A percentile compares a stretch with the other conserved stretches of the same genome.
phyloP scores from a whole-genome alignment of 192 early-diverging fungal genomes.

The Geosiphon pyriformis region DNA sequence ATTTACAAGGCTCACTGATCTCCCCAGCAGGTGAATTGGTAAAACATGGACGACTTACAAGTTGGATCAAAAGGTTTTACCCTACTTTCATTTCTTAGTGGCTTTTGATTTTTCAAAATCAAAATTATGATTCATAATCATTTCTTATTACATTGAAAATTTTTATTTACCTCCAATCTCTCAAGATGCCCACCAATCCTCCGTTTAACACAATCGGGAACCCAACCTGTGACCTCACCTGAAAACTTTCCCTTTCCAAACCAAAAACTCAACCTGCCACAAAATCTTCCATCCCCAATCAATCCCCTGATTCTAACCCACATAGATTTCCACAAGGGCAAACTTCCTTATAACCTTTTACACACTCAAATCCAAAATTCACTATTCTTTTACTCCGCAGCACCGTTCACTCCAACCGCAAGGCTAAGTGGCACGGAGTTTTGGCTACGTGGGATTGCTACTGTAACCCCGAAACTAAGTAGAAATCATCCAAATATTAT shows the following conservation, averaged over 20 bases:
- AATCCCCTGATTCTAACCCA: not conserved
- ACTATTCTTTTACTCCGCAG: not conserved
- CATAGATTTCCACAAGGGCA: not conserved
- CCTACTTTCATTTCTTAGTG: not conserved
- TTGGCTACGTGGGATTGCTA: not conserved
- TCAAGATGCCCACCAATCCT: not conserved
- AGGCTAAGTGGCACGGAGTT: not conserved
- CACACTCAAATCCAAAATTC: not conserved
- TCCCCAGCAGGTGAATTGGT: not conserved
- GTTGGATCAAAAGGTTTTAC: constrained; percentile 11
- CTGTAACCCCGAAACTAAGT: not conserved
- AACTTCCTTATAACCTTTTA: not conserved
- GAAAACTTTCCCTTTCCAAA: not conserved
- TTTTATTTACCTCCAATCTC: no score
- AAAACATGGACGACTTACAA: not conserved
- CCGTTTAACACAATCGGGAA: not conserved
- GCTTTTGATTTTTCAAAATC: no score
- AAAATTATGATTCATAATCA: no score
- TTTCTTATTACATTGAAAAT: no score
- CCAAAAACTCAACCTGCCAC: not conserved
- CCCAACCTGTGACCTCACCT: not conserved
- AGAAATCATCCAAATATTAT: not conserved
- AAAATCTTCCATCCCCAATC: not conserved
- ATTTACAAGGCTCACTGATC: constrained; percentile 4
- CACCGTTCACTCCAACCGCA: not conserved